phyloP scores from a whole-genome alignment of 2,329 filamentous ascomycete species.

The Xenosphaeropsis pyriputrescens region DNA sequence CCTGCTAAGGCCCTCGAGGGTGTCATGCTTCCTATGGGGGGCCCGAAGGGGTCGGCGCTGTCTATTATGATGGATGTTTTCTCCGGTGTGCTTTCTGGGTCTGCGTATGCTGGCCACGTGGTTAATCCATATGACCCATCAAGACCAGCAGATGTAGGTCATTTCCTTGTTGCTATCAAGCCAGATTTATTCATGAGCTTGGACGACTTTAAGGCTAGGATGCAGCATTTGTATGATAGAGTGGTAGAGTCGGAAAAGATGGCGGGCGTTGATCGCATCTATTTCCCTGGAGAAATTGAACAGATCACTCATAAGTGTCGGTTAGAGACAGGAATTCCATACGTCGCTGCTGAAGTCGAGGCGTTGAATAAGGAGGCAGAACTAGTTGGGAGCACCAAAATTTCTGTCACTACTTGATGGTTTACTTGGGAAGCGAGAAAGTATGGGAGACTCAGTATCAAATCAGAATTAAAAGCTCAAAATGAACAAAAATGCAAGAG shows the following conservation, averaged over 20 bases:
- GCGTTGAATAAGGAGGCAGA: constrained; percentile 37
- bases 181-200: constrained; percentile 60
- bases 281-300: constrained; percentile 49
- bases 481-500: no score
- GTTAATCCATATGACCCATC: constrained; percentile 63
- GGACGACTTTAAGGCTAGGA: constrained; percentile 52
- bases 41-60: constrained; percentile 65
- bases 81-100: constrained; percentile 63
- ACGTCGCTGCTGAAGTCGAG: constrained; percentile 39
- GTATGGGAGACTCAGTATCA: no score
- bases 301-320: constrained; percentile 35
- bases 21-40: constrained; percentile 78
- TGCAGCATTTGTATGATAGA: constrained; percentile 37
- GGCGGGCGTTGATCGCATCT: constrained; percentile 40
- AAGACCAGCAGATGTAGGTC: constrained; percentile 54
- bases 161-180: constrained; percentile 59
- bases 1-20: constrained; percentile 56
- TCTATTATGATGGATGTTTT: constrained; percentile 86
- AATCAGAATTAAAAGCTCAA: no score
- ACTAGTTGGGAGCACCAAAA: constrained; percentile 22
- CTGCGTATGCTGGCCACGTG: constrained; percentile 65
- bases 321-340: constrained; percentile 39
- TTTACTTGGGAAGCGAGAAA: no score
- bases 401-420: background rate
- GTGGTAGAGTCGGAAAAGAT: constrained; percentile 39